A percentile compares a stretch with the other conserved stretches of the same genome.
These are phyloP conservation scores for Trichophyton rubrum DNA, from an alignment of 2,329 filamentous ascomycete genomes.

Conservation along the genomic window DNA sequence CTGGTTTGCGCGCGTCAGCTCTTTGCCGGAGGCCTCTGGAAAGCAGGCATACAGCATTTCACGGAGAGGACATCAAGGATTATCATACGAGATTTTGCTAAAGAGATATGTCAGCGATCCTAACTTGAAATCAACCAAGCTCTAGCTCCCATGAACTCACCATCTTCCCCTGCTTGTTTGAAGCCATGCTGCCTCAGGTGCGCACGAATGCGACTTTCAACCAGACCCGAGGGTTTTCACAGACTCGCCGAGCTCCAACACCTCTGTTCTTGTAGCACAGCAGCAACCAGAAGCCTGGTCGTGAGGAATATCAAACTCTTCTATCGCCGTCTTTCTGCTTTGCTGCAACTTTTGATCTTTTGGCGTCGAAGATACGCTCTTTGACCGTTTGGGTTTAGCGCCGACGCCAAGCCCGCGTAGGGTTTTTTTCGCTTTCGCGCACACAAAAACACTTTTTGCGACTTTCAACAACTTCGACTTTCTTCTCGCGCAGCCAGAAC, in stretches of 20 bases:
- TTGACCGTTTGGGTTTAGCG: not conserved
- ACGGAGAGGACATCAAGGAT: not conserved
- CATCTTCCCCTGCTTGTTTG: slow-evolving; percentile 98
- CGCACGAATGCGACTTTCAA: slow-evolving; percentile 35
- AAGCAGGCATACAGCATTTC: not conserved
- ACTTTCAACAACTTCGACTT: slow-evolving; percentile 4
- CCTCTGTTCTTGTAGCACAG: not conserved
- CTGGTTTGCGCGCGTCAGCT: slow-evolving; percentile 36
- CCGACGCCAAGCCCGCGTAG: not conserved
- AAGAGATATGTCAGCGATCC: slow-evolving; percentile 44
- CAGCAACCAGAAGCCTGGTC: not conserved
- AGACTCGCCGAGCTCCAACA: not conserved
- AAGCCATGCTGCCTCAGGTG: slow-evolving; percentile 44
- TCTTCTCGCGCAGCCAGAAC: slow-evolving; percentile 6
- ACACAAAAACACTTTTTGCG: not conserved
- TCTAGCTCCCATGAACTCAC: slow-evolving; percentile 45
- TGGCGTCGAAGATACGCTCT: not conserved
- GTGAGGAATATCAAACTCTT: not conserved
- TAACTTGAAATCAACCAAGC: slow-evolving; percentile 31
- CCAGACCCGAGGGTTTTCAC: not conserved
- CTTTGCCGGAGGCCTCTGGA: not conserved
- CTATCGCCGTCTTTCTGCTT: not conserved
- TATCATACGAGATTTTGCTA: slow-evolving; percentile 53
- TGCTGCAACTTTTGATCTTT: not conserved
- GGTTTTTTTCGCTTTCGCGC: not conserved